Percentiles rank a stretch among this genome's conserved stretches.
Evolutionary conservation across 1,139 yeast species (phyloP).

Genomic region (Candida sp.): DNA sequence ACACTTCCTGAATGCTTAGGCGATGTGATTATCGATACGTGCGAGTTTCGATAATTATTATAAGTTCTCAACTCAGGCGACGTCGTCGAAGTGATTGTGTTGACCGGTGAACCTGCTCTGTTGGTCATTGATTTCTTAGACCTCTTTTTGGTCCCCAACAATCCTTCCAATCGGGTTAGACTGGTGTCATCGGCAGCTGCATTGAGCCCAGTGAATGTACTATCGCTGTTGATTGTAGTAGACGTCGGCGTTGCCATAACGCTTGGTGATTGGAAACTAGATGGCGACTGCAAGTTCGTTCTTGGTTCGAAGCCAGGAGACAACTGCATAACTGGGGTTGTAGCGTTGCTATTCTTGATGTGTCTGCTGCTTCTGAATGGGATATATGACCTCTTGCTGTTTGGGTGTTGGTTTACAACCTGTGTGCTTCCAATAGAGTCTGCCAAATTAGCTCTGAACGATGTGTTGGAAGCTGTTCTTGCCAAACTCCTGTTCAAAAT

Average conservation of each 20-base stretch:
- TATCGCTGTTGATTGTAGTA: slow-evolving; percentile 5
- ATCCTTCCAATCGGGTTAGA: slow-evolving; percentile 27
- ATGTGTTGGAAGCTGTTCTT: slow-evolving; percentile 73
- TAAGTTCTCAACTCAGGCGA: slow-evolving; percentile 8
- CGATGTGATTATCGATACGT: slow-evolving; percentile 14
- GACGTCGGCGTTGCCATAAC: slow-evolving; percentile 1
- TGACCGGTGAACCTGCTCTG: slow-evolving; percentile 8
- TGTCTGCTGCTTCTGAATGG: slow-evolving; percentile 42
- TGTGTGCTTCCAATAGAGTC: slow-evolving; percentile 49
- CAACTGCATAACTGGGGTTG: slow-evolving; percentile 22
- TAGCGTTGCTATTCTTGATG: neutral
- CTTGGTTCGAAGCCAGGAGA: slow-evolving; percentile 25
- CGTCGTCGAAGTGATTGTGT: slow-evolving; percentile 1
- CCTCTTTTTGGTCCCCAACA: slow-evolving; percentile 33
- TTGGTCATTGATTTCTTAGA: slow-evolving; percentile 18
- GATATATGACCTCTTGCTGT: slow-evolving; percentile 40
- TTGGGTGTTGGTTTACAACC: slow-evolving; percentile 19
- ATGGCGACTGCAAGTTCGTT: slow-evolving; percentile 7
- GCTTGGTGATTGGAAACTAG: slow-evolving; percentile 10
- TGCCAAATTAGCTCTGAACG: slow-evolving; percentile 76
- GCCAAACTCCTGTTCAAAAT: slow-evolving; percentile 78
- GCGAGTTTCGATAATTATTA: slow-evolving; percentile 8
- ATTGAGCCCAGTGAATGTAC: neutral
- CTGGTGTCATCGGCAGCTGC: slow-evolving; percentile 10
- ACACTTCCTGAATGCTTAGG: slow-evolving; percentile 4